phyloP scores from a whole-genome alignment of 805 yeast species.

The Kazachstania africana region DNA sequence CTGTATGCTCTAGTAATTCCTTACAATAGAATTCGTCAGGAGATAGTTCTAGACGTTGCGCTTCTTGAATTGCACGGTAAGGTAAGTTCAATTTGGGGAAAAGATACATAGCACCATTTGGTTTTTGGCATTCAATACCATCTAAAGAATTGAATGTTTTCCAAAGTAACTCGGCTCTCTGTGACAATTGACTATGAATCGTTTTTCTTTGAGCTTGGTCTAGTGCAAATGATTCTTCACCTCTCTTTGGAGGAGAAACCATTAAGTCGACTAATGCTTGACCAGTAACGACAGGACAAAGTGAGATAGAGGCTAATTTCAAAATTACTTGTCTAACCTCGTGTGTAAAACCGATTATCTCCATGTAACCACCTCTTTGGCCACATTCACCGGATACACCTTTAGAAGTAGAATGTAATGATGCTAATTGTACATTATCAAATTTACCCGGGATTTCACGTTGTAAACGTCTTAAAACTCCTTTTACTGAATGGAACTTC shows the following conservation, averaged over 20 bases:
- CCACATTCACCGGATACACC: conserved; percentile 99
- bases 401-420: conserved; percentile 93
- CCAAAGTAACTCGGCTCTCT: conserved; percentile 54
- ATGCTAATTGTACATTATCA: conserved; percentile 73
- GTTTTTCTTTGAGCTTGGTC: conserved; percentile 51
- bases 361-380: conserved; percentile 99
- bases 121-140: conserved; percentile 76
- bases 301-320: conserved; percentile 80
- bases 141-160: conserved; percentile 66
- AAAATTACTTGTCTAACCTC: conserved; percentile 61
- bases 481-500: conserved; percentile 73
- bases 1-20: conserved; percentile 72
- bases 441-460: conserved; percentile 40
- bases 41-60: conserved; percentile 41
- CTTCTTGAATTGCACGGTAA: conserved; percentile 48
- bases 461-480: conserved; percentile 58
- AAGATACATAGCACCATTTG: conserved; percentile 96
- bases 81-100: conserved; percentile 72
- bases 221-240: conserved; percentile 60
- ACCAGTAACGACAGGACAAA: conserved; percentile 92
- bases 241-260: conserved; percentile 80
- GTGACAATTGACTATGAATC: conserved; percentile 50
- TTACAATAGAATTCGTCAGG: conserved; percentile 88
- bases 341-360: conserved; percentile 64
- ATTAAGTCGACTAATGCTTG: conserved; percentile 88